A percentile compares a stretch with the other conserved stretches of the same genome.
phyloP scores from a whole-genome alignment of 306 rosid genomes.

The Luffa acutangula region DNA sequence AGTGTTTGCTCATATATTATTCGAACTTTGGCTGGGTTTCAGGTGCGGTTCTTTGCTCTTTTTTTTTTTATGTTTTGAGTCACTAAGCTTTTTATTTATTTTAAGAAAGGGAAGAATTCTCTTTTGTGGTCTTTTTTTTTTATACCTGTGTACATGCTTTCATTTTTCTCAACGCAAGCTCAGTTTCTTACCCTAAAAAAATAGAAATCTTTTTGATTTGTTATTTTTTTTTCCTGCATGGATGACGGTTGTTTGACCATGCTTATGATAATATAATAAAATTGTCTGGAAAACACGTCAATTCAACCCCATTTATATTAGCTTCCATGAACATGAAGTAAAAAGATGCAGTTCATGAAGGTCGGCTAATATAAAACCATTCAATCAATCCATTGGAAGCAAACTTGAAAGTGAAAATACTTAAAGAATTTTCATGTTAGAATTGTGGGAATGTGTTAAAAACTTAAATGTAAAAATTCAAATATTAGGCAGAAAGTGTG shows the following conservation, averaged over 20 bases:
- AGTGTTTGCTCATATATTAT: slow-evolving; percentile 91
- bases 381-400: neutral
- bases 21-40: slow-evolving; percentile 96
- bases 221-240: neutral
- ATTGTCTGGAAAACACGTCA: neutral
- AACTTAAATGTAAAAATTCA: neutral
- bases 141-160: too few relatives aligned
- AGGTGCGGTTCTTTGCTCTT: slow-evolving; percentile 33
- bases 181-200: neutral
- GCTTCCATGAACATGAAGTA: neutral
- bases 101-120: too few relatives aligned
- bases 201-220: neutral
- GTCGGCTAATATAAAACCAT: neutral
- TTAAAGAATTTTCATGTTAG: neutral
- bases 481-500: neutral
- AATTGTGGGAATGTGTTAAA: neutral
- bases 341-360: neutral
- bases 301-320: neutral
- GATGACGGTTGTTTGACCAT: neutral
- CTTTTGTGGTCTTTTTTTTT: neutral
- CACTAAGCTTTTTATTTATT: neutral
- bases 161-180: too few relatives aligned
- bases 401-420: neutral
- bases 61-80: neutral
- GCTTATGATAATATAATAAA: neutral